Base-by-base conservation (phyloP, 73 alveolate genomes). In the Urostyla sp. region DNA sequence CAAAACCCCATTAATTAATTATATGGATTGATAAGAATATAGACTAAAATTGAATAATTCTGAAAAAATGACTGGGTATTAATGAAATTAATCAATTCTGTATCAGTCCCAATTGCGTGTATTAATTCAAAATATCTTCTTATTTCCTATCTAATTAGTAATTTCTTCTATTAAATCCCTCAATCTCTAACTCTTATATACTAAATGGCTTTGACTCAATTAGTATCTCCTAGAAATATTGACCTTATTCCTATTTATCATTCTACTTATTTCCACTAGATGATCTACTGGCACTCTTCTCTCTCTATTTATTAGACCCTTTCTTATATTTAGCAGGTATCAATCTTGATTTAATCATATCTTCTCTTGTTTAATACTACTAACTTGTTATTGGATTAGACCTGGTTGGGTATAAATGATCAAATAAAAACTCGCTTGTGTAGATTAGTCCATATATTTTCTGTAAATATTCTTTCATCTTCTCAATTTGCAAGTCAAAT, bases 81-180 rank as follows among this genome's bases (percentile, higher is more conserved):
- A n/a, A n/a, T n/a, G n/a, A n/a, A n/a, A n/a, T n/a, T n/a, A n/a
- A n/a, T n/a, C n/a, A n/a, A n/a, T n/a, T n/a, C n/a, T n/a, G n/a
- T n/a, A 69, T 45, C 38, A 69, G 45, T 1, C 83, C 83, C 83
- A 69, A 37, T 49, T 69, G 83, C 31, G 44, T 49, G 24, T 69
- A 69, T 69, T 46, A 31, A 28, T 69, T 69, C 13, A 49, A 24
- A 2, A 69, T 20, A 20, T 69, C 83, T 46, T 69, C 83, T 23
- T 69, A 34, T 45, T 69, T 69, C 2, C 57, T 1, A 18, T 69
- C 83, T 1, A 23, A 13, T 5, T 5, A 3, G 44, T 45, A 38
- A 4, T 34, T 1, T 7, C 83, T 69, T 4, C 56, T 28, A 0
- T 46, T 69, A 28, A n/a, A n/a, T n/a, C n/a, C n/a, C n/a, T 45